Evolutionary conservation across 257 asterid genomes (phyloP).

Genomic region (Nicotiana noctiflora): DNA sequence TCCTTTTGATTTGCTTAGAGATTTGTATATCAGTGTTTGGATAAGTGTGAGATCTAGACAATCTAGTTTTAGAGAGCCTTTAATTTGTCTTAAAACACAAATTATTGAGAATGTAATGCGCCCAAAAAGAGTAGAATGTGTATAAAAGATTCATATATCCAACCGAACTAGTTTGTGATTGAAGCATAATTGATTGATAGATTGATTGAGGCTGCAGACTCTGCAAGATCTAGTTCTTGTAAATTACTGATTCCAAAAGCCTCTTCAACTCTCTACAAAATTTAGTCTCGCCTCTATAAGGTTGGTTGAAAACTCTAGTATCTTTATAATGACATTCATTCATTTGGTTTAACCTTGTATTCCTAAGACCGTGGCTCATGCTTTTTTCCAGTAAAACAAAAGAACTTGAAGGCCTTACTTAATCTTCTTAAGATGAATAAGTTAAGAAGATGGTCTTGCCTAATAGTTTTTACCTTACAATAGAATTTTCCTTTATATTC

Average conservation of each 20-base stretch:
- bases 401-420: not conserved
- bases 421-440: not conserved
- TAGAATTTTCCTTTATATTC: not conserved
- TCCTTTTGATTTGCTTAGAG: not conserved
- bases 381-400: not conserved
- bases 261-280: not conserved
- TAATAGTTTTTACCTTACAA: not conserved
- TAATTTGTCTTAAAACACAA: not conserved
- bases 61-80: not conserved
- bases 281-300: not conserved
- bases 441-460: not conserved
- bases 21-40: not conserved
- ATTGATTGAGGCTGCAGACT: not conserved
- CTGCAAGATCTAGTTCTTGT: not conserved
- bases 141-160: not conserved
- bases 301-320: not conserved
- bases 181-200: not conserved
- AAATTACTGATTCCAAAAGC: not conserved
- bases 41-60: not conserved
- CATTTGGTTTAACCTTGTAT: not conserved
- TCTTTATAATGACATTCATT: not conserved
- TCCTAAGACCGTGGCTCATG: not conserved
- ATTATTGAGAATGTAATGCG: not conserved
- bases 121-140: not conserved
- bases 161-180: not conserved